A percentile compares a stretch with the other conserved stretches of the same genome.
Evolutionary conservation across 2,329 filamentous ascomycete species (phyloP).

Genomic region (Ceratocystis cacaofunesta): DNA sequence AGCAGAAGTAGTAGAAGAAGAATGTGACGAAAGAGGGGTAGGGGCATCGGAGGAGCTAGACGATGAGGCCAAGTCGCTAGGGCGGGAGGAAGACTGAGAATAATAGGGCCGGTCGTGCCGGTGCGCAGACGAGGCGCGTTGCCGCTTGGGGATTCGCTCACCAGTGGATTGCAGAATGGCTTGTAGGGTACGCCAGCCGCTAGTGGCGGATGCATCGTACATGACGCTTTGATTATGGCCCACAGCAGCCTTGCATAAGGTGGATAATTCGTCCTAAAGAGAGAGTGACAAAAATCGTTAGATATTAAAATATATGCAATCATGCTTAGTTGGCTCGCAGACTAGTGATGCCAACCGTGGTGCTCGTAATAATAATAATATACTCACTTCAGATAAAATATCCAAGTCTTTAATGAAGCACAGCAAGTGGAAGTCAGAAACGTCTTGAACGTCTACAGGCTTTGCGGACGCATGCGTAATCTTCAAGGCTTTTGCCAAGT

Average conservation of each 20-base stretch:
- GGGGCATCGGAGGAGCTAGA: conserved; percentile 21
- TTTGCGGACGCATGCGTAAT: conserved; percentile 28
- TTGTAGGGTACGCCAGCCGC: conserved; percentile 87
- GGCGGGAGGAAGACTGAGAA: conserved; percentile 18
- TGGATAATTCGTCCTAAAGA: conserved; percentile 66
- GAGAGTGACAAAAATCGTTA: conserved; percentile 14
- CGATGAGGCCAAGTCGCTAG: conserved; percentile 19
- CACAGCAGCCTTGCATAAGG: conserved; percentile 73
- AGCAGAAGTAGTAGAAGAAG: conserved; percentile 9
- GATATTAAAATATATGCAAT: conserved; percentile 2
- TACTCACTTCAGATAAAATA: conserved; percentile 64
- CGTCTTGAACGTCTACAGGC: conserved; percentile 38
- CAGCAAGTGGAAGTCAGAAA: conserved; percentile 93
- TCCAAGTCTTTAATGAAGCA: conserved; percentile 69
- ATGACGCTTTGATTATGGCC: conserved; percentile 67
- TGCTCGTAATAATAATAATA: background rate
- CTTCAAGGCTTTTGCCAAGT: conserved; percentile 53
- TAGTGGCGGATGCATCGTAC: conserved; percentile 68
- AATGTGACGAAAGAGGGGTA: conserved; percentile 18
- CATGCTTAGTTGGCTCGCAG: background rate
- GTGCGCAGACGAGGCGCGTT: conserved; percentile 21
- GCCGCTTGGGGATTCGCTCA: conserved; percentile 82
- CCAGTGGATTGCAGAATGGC: conserved; percentile 91
- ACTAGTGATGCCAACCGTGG: background rate
- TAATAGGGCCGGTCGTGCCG: background rate